Evolutionary conservation across 179 eudicot species (phyloP).

Genomic region (Carnegiea gigantea): DNA sequence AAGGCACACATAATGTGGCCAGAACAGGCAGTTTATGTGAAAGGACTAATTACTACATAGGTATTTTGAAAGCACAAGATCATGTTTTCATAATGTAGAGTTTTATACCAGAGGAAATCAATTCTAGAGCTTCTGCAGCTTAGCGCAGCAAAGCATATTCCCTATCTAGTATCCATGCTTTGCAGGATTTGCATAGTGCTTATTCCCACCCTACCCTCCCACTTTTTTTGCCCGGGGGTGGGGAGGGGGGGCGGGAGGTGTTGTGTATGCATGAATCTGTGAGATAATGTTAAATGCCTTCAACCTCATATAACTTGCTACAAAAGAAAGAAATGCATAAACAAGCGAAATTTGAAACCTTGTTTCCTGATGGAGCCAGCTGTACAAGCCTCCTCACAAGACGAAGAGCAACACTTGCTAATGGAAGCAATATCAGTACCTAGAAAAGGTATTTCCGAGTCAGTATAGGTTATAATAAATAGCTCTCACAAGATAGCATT

Average conservation of each 20-base stretch:
- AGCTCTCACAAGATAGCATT: no score
- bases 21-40: not conserved
- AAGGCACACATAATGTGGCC: not conserved
- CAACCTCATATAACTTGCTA: not conserved
- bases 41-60: not conserved
- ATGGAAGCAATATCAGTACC: conserved; percentile 83
- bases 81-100: not conserved
- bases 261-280: not conserved
- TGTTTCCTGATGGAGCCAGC: conserved; percentile 61
- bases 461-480: not conserved
- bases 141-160: not conserved
- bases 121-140: not conserved
- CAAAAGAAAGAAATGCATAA: conserved; percentile 9
- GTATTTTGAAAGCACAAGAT: not conserved
- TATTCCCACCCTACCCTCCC: no score
- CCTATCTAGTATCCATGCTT: no score
- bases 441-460: conserved; percentile 27
- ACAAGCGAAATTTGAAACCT: conserved; percentile 43
- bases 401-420: conserved; percentile 77
- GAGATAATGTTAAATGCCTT: not conserved
- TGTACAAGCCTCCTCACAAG: conserved; percentile 73
- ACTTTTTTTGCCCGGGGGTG: no score
- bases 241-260: no score
- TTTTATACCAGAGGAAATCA: not conserved
- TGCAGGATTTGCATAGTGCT: conserved; percentile 13